Conservation (phyloP, 2,329 filamentous ascomycete genomes). For the Lasiodiplodia sp. region DNA sequence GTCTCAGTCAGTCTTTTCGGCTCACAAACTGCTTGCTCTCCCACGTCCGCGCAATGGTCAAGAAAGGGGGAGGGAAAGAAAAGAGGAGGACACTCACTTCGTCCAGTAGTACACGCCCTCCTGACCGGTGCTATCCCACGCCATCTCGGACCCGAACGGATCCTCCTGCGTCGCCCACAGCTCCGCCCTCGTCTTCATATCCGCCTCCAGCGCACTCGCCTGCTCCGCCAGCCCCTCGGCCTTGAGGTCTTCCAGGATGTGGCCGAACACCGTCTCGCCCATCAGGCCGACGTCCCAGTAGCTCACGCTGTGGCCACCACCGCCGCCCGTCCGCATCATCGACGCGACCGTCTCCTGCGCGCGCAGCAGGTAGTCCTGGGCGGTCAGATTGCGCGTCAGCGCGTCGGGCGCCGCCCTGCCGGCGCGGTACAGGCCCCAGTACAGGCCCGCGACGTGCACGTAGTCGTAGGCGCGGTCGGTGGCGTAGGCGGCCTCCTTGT, state of each 20-base stretch:
- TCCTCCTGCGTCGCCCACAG: constrained; percentile 60
- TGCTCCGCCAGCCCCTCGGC: constrained; percentile 54
- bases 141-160: constrained; percentile 67
- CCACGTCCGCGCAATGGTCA: neutral
- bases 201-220: constrained; percentile 50
- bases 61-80: too few relatives aligned
- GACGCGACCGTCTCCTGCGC: constrained; percentile 59
- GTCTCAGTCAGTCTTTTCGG: neutral
- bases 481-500: constrained; percentile 53
- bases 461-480: constrained; percentile 66
- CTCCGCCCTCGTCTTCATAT: constrained; percentile 59
- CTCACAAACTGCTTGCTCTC: too few relatives aligned
- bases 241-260: constrained; percentile 60
- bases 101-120: constrained; percentile 69
- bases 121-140: constrained; percentile 69
- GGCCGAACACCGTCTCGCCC: constrained; percentile 66
- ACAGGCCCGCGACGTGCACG: constrained; percentile 62
- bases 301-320: constrained; percentile 33
- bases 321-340: constrained; percentile 43
- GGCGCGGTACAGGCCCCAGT: constrained; percentile 66
- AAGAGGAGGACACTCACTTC: constrained; percentile 36
- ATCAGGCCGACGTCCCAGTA: constrained; percentile 62
- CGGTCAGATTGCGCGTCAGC: constrained; percentile 48
- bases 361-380: constrained; percentile 64
- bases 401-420: constrained; percentile 58